Evolutionary conservation across 2,329 filamentous ascomycete species (phyloP), one percentile per base, ranked within the genome.

Genomic region (Neurospora sp.): DNA sequence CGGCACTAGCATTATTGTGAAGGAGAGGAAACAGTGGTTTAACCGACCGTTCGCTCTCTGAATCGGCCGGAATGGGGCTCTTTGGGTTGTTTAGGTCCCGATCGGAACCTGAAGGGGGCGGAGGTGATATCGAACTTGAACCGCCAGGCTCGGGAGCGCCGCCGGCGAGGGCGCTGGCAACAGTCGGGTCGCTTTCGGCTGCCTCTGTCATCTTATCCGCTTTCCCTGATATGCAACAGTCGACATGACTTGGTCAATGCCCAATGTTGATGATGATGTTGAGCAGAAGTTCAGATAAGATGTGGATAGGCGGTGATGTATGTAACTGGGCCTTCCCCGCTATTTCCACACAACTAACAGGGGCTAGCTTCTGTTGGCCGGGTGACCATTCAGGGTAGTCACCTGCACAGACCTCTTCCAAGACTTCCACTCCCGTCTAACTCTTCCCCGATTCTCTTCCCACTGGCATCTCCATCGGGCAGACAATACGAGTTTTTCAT

Each of bases 1-100:
- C 81, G 71, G 76, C 78, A 70, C 76, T 79, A 19, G 81, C 79
- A 68, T 79, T 82, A 76, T 83, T 83, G 74, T 80, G 80, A 52
- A 83, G 74, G 66, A 79, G 77, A 38, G 82, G 82, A 67, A 82
- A 83, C 8, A 78, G 77, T 43, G 78, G 78, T 38, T 73, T 71
- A 38, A 66, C 9, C 52, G 7, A 33, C 7, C n/a, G 38, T 7
- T 67, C 52, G 4, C 10, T 38, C 2, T 62, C 67, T 39, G 23
- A 19, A 40, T 39, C 67, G 67, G 17, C 39, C 67, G 67, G 67
- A 9, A 58, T 62, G 2, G 42, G 38, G 40, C 42, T 58, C 67
- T 43, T 36, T n/a, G 38, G 36, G 3, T 42, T 68, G 19, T 33
- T 68, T 15, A 33, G 23, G 67, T 68, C 38, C 19, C 42, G 39